Conservation (phyloP, 2,329 filamentous ascomycete genomes). For the Stagonosporopsis chrysanthemi region DNA sequence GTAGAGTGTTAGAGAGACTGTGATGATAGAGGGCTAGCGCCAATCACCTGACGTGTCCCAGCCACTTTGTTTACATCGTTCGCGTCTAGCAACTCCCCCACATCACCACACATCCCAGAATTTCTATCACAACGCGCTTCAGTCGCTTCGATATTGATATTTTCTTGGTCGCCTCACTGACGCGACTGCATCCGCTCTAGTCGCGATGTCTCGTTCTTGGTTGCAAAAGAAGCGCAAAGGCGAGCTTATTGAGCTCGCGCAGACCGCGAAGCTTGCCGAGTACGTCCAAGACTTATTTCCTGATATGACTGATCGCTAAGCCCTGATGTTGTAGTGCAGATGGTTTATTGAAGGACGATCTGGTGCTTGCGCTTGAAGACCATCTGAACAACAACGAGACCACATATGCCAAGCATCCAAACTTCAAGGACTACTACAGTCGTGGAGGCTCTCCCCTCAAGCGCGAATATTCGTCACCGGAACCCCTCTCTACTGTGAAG, state of each 20-base stretch:
- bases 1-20: background rate
- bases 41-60: constrained; percentile 26
- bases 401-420: constrained; percentile 68
- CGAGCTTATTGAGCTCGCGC: constrained; percentile 77
- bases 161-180: constrained; percentile 56
- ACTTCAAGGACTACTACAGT: constrained; percentile 78
- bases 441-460: constrained; percentile 65
- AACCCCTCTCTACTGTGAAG: constrained; percentile 45
- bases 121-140: constrained; percentile 26
- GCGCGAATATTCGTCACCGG: constrained; percentile 51
- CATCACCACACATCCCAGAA: constrained; percentile 33
- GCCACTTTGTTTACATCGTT: constrained; percentile 39
- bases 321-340: constrained; percentile 64
- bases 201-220: constrained; percentile 72
- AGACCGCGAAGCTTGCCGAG: constrained; percentile 74
- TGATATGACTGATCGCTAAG: constrained; percentile 17
- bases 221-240: constrained; percentile 82
- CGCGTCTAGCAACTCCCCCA: constrained; percentile 27
- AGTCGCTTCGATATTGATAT: constrained; percentile 24
- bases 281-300: constrained; percentile 57
- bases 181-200: constrained; percentile 54
- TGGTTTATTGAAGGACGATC: constrained; percentile 76
- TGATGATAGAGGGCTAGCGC: constrained; percentile 8
- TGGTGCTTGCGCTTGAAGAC: constrained; percentile 61
- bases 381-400: constrained; percentile 67